Base-by-base conservation (phyloP, 169 alveolate genomes). In the Plasmodium chabaudi region DNA sequence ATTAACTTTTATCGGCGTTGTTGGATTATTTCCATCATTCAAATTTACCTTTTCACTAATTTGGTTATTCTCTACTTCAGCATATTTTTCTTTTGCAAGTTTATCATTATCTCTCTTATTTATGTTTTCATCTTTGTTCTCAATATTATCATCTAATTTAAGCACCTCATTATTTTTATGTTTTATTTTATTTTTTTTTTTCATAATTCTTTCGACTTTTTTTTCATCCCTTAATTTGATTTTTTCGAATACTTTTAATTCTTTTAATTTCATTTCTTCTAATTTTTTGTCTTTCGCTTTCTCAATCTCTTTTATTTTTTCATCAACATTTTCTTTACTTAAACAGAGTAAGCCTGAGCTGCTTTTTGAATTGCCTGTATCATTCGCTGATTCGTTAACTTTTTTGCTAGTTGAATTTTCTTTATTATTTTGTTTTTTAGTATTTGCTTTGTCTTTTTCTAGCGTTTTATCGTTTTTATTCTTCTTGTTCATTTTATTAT, bases 201-300 rank as follows among this genome's bases (percentile, higher is more conserved):
- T 75, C 69, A 63, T 75, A n/a, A 75, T 7, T n/a, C 67, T 44
- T 42, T 67, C 68, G 9, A 79, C 55, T 57, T 79, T 79, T 79
- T 27, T 68, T 53, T 86, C 91, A 51, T 86, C 91, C 64, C 71
- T 86, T 59, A 23, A 65, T 44, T 86, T 86, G 57, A 86, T 86
- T 42, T 63, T 60, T 70, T 86, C 91, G 34, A 86, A 23, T 13
- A 86, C 53, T 44, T 89, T 72, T 44, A 70, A 12, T 70, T 89
- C 88, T 25, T 74, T 75, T 21, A 49, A n/a, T 67, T 82, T 79
- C 55, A 89, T 70, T 89, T 75, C 87, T 27, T 79, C 27, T 6
- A 70, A 23, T 73, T 68, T 79, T 67, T 79, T 12, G 34, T 72
- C 47, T 64, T 68, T 65, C 64, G 59, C 91, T 25, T 55, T 71